Conservation (phyloP, 73 alveolate species). For the Paramecium caudatum region DNA sequence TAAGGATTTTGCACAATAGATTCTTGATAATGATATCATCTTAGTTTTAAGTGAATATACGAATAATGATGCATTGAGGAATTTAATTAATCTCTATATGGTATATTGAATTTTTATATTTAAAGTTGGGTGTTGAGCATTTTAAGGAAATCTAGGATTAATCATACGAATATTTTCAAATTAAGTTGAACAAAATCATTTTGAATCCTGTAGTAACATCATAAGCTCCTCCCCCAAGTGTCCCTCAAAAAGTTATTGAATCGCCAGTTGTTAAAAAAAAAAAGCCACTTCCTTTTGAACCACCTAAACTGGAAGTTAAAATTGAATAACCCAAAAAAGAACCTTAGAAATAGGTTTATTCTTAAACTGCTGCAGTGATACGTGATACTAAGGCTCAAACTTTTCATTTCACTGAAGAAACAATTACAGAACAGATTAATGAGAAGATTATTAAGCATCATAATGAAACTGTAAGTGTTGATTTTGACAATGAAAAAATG, state of each 20-base stretch:
- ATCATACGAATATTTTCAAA: conserved; percentile 53
- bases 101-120: neutral
- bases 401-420: neutral
- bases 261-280: neutral
- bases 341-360: neutral
- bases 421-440: neutral
- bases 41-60: conserved; percentile 48
- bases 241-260: neutral
- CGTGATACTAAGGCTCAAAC: neutral
- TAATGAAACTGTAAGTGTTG: conserved; percentile 5
- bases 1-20: conserved; percentile 62
- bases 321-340: neutral
- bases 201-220: neutral
- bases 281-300: neutral
- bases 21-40: conserved; percentile 54
- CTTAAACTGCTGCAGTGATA: neutral
- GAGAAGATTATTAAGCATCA: neutral
- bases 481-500: neutral
- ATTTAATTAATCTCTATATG: conserved; percentile 52
- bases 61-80: conserved; percentile 27
- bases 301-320: conserved; percentile 41
- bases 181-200: neutral
- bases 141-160: conserved; percentile 37
- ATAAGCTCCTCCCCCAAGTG: neutral
- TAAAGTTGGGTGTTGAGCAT: conserved; percentile 52